Percentiles rank a stretch among this genome's conserved stretches.
Conservation (phyloP, 257 asterid species). For the Mentha longifolia region DNA sequence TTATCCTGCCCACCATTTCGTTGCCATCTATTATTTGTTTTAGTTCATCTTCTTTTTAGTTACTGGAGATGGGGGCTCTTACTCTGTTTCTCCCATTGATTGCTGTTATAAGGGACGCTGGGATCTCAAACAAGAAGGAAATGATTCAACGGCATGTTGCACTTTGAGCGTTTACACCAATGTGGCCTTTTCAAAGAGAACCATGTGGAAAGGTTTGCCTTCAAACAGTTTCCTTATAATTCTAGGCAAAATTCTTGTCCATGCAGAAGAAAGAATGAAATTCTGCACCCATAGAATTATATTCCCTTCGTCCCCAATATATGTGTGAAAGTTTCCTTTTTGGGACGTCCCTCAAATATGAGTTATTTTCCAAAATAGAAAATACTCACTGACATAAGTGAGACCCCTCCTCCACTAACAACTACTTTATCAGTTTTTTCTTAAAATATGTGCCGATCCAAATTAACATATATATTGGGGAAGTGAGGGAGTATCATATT, state of each 20-base stretch:
- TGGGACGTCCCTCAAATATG: no score
- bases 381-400: no score
- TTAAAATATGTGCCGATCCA: no score
- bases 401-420: no score
- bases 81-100: constrained; percentile 11
- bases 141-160: constrained; percentile 61
- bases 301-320: no score
- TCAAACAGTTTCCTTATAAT: constrained; percentile 19
- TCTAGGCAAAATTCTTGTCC: constrained; percentile 9
- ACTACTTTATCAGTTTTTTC: no score
- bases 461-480: no score
- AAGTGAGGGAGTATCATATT: neutral
- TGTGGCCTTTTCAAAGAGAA: constrained; percentile 86
- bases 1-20: neutral
- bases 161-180: constrained; percentile 67
- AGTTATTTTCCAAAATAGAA: no score
- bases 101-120: constrained; percentile 68
- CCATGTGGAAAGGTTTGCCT: constrained; percentile 87
- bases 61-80: constrained; percentile 4
- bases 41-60: constrained; percentile 16
- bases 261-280: constrained; percentile 16
- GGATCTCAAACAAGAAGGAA: constrained; percentile 67
- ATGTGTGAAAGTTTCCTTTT: no score
- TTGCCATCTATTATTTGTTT: constrained; percentile 10
- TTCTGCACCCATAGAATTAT: neutral